Base-by-base conservation (phyloP, 495 filamentous ascomycete species). In the Pseudomonodictys pantanalensis region DNA sequence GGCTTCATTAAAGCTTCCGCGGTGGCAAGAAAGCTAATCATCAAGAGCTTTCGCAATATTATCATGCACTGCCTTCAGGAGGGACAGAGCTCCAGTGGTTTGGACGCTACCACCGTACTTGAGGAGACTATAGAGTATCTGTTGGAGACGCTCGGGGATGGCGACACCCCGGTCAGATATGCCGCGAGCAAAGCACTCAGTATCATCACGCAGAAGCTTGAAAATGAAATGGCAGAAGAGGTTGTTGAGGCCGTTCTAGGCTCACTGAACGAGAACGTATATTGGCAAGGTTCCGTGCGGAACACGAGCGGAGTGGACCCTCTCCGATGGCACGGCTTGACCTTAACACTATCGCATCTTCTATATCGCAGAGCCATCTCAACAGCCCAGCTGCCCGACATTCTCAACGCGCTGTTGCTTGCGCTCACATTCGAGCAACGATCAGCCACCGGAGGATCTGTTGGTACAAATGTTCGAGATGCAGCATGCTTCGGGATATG, bases 401-500 rank as follows among this genome's bases (percentile, higher is more conserved):
- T 93, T 39, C 74, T 95, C 0, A 82, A 84, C 47, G 81, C 84
- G 1, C 78, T 97, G 41, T 68, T 91, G 0, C 76, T 83, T 52
- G 90, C 88, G 0, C 78, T 97, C 41, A 81, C 81, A 8, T 99
- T 97, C 63, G 91, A 97, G 70, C 88, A 92, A 67, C 80, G 90
- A 42, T 87, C 85, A 25, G 76, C 89, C 0, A 89, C 87, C 17
- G 95, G 95, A 8, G 81, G 77, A 9, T 90, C 91, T 3, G 75
- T 90, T n/a, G 95, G 95, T 8, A 85, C 87, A 0, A 96, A 92
- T 65, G 95, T 97, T n/a, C 81, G 93, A 51, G 93, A 99, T 76
- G 95, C 95, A 3, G 89, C 93, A 1, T 95, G 90, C 70, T 97
- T 97, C 68, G 93, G 93, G 26, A 86, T 96, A 25, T 99, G 93